These are phyloP conservation scores for Perilla frutescens DNA, from an alignment of 257 asterid species.

Conservation along the genomic window DNA sequence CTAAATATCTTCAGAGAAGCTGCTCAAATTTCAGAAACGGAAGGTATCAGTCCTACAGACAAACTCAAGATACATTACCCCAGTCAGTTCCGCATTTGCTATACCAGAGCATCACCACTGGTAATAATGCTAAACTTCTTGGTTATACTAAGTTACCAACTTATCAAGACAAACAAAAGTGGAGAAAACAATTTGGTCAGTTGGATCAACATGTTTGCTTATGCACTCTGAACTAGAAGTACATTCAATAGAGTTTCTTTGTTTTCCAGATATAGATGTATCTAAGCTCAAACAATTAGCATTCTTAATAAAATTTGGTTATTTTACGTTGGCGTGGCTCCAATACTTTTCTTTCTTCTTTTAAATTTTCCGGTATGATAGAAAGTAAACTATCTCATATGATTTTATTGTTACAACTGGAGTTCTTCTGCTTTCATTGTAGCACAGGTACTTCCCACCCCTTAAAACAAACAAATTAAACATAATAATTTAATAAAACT, in stretches of 20 bases:
- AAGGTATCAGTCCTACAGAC: background rate
- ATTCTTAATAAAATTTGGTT: background rate
- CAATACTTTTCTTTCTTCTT: background rate
- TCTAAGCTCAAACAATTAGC: background rate
- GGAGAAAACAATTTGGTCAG: background rate
- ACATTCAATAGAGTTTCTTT: background rate
- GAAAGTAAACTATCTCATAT: background rate
- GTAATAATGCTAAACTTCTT: background rate
- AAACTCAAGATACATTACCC: background rate
- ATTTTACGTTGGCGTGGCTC: background rate
- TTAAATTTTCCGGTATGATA: background rate
- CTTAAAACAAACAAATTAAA: too few species aligned
- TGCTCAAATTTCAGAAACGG: conserved; percentile 9
- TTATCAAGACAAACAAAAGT: conserved; percentile 12
- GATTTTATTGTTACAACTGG: background rate
- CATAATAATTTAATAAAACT: background rate
- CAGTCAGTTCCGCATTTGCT: conserved; percentile 14
- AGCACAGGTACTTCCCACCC: background rate
- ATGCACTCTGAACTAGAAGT: background rate
- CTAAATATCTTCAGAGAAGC: conserved; percentile 1
- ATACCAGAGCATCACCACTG: background rate
- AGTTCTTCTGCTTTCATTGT: background rate
- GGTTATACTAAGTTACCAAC: background rate
- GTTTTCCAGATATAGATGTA: background rate
- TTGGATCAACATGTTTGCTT: background rate